These are phyloP conservation scores for Blechomonas ayalai DNA, from an alignment of 208 protist species.

Conservation along the genomic window DNA sequence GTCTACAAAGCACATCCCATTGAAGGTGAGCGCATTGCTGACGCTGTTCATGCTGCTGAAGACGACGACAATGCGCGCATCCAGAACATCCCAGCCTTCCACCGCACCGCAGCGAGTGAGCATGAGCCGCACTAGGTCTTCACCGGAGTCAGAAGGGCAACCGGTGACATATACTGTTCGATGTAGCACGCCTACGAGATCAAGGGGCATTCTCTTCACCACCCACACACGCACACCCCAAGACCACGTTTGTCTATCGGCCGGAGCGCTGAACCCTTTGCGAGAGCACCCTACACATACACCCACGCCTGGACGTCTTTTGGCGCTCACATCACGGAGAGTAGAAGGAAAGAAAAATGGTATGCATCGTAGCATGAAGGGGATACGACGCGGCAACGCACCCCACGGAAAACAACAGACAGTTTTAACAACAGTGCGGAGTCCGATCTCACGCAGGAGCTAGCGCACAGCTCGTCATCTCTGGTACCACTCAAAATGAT, in stretches of 20 bases:
- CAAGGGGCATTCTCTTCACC: constrained; percentile 46
- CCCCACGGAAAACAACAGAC: not conserved
- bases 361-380: not conserved
- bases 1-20: constrained; percentile 67
- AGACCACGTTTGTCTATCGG: too few relatives aligned
- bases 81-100: constrained; percentile 69
- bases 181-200: constrained; percentile 81
- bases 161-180: constrained; percentile 76
- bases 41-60: constrained; percentile 82
- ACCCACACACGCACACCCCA: too few relatives aligned
- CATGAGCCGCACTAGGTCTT: constrained; percentile 70
- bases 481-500: too few relatives aligned
- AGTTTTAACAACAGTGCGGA: not conserved
- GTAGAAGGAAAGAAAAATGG: not conserved
- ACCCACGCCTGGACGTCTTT: too few relatives aligned
- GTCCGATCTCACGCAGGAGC: too few relatives aligned
- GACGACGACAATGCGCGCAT: constrained; percentile 44
- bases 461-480: too few relatives aligned
- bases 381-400: not conserved
- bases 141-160: constrained; percentile 39
- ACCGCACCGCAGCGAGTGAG: constrained; percentile 61
- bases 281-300: too few relatives aligned
- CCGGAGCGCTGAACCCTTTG: too few relatives aligned
- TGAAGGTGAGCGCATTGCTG: constrained; percentile 71
- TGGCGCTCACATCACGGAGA: not conserved